A percentile compares a stretch with the other conserved stretches of the same genome.
These are phyloP conservation scores for Pseudozyma thailandica DNA, from an alignment of 1,284 basidiomycete genomes.

Conservation along the genomic window DNA sequence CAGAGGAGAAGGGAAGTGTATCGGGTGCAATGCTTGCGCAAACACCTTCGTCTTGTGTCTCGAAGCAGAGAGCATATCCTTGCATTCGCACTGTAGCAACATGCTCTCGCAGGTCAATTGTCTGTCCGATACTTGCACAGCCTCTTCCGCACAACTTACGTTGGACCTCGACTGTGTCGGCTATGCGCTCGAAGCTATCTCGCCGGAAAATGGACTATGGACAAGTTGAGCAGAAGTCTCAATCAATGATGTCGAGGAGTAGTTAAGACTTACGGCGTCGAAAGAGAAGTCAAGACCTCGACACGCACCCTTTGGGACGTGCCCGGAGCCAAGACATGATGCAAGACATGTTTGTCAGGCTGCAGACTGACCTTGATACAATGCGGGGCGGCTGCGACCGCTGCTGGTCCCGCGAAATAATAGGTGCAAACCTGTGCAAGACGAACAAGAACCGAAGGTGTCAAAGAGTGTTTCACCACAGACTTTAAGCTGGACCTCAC, in stretches of 20 bases:
- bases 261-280: slow-evolving; percentile 13
- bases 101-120: too few relatives aligned
- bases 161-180: slow-evolving; percentile 4
- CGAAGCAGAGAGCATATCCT: slow-evolving; percentile 19
- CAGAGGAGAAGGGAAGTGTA: neutral
- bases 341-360: neutral
- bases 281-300: neutral
- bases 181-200: slow-evolving; percentile 22
- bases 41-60: neutral
- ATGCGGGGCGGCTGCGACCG: neutral
- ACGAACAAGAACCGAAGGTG: neutral
- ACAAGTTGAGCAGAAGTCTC: neutral
- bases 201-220: neutral
- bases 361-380: neutral
- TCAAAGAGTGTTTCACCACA: too few relatives aligned
- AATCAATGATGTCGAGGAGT: neutral
- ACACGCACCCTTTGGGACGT: neutral
- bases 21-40: neutral
- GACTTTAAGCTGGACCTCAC: neutral
- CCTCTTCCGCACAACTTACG: too few relatives aligned
- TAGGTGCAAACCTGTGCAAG: slow-evolving; percentile 25
- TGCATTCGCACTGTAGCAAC: slow-evolving; percentile 11
- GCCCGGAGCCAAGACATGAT: slow-evolving; percentile 15
- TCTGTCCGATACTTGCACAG: neutral
- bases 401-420: neutral